Evolutionary conservation across 2,329 filamentous ascomycete genomes (phyloP), one percentile per base, ranked within the genome.

Genomic region (Diplodia seriata): DNA sequence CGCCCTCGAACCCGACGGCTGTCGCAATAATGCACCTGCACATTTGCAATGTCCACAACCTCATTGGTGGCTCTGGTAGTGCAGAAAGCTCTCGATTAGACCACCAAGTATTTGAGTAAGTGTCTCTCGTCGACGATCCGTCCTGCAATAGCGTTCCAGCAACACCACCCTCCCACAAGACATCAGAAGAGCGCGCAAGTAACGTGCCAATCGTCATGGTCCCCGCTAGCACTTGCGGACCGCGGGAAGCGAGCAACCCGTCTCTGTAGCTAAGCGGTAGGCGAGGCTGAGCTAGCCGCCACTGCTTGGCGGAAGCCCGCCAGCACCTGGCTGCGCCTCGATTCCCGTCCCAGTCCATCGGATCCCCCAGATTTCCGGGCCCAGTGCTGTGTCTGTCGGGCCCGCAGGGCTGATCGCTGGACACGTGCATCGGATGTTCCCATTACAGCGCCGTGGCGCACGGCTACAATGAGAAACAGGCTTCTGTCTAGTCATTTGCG

Each of bases 281-380:
- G 29, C 18, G 57, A n/a, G 57, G 59, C 59, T 63, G 59, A 49
- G 59, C 4, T 38, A 15, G 50, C 50, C 18, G 11, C 50, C n/a
- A 23, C 50, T 38, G 54, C 31, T 38, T 36, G 29, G 31, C 54
- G 5, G 12, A 33, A 38, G 56, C 56, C 8, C 36, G 20, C 40
- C 9, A 23, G 47, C 47, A 20, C 26, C 59, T 63, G 23, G 57
- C 36, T 62, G 57, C 57, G 57, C 47, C 59, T 51, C 59, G 59
- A 63, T 47, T 15, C 1, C 47, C 36, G 6, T 33, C 14, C 43
- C 59, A 38, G 20, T 12, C 43, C 20, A 63, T 26, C 59, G 59
- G 59, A 51, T 63, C 59, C 59, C 47, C 59, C 29, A 36, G 18
- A 51, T 26, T 7, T 47, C 8, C 43, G 38, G 26, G 43, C 23